Percentiles rank a stretch among this genome's conserved stretches.
Evolutionary conservation across 1,284 basidiomycete genomes (phyloP).

Genomic region (Pseudozyma sp.): DNA sequence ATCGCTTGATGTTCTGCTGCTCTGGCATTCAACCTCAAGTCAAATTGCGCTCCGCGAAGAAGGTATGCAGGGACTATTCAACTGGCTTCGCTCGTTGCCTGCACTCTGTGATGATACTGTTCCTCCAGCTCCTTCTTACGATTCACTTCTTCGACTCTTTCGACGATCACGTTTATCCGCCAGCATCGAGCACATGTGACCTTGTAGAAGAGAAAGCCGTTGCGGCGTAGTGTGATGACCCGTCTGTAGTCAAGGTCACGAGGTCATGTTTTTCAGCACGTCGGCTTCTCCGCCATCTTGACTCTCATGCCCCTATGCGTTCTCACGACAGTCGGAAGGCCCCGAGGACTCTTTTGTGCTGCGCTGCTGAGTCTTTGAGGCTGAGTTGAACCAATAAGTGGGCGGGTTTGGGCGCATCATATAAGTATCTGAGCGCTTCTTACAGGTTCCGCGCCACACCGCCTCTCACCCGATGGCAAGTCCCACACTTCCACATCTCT

Average conservation of each 20-base stretch:
- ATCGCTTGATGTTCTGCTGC: neutral
- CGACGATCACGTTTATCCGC: constrained; percentile 6
- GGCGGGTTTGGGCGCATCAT: too few relatives aligned
- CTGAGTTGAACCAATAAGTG: too few relatives aligned
- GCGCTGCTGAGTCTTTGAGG: too few relatives aligned
- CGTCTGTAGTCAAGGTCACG: neutral
- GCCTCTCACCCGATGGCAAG: too few relatives aligned
- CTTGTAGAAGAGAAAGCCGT: neutral
- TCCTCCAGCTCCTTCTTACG: neutral
- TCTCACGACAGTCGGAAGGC: too few relatives aligned
- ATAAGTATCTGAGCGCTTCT: too few relatives aligned
- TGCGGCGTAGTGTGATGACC: too few relatives aligned
- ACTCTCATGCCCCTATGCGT: too few relatives aligned
- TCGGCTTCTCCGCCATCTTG: constrained; percentile 4
- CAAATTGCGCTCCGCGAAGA: neutral
- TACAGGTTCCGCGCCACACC: too few relatives aligned
- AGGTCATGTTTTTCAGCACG: neutral
- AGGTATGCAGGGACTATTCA: constrained; percentile 23
- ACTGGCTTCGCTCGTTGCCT: neutral
- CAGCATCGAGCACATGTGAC: constrained; percentile 1
- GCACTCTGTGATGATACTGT: neutral
- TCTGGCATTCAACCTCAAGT: neutral
- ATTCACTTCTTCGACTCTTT: constrained; percentile 8
- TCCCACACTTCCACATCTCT: neutral
- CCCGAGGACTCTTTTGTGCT: too few relatives aligned